These are phyloP conservation scores for Triangularia setosa DNA, from an alignment of 2,329 filamentous ascomycete species.

Conservation along the genomic window DNA sequence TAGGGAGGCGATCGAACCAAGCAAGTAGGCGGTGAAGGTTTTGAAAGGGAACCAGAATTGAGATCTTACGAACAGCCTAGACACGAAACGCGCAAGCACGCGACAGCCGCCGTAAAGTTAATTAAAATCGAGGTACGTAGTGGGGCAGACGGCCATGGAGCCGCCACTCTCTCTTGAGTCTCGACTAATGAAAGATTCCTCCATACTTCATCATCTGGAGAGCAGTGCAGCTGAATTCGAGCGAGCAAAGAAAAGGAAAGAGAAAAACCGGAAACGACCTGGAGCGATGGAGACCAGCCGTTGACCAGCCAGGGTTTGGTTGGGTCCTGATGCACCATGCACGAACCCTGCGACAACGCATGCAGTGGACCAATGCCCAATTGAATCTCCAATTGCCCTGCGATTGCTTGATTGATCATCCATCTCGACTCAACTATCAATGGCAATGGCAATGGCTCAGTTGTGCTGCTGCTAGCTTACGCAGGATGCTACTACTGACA, in stretches of 20 bases:
- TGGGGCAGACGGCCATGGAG: not conserved
- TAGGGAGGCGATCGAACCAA: not conserved
- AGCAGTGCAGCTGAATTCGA: not conserved
- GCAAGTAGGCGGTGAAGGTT: not conserved
- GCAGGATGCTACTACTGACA: too few species aligned
- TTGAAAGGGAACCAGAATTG: not conserved
- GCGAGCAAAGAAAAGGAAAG: not conserved
- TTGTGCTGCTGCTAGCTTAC: too few species aligned
- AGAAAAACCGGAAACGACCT: not conserved
- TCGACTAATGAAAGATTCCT: too few species aligned
- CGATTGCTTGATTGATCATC: not conserved
- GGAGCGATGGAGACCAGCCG: not conserved
- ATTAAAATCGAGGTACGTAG: not conserved
- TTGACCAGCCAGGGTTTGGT: not conserved
- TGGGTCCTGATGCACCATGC: constrained; percentile 7
- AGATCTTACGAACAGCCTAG: not conserved
- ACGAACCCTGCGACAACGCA: not conserved
- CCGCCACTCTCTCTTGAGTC: not conserved
- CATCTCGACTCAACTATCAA: not conserved
- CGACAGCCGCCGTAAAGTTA: not conserved
- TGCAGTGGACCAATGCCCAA: constrained; percentile 3
- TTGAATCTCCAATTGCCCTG: not conserved
- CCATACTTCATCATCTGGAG: too few species aligned
- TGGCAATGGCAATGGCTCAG: too few species aligned
- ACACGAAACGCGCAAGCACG: not conserved